phyloP scores from a whole-genome alignment of 768 basidiomycete genomes.

The Stropharia rugosoannulata region DNA sequence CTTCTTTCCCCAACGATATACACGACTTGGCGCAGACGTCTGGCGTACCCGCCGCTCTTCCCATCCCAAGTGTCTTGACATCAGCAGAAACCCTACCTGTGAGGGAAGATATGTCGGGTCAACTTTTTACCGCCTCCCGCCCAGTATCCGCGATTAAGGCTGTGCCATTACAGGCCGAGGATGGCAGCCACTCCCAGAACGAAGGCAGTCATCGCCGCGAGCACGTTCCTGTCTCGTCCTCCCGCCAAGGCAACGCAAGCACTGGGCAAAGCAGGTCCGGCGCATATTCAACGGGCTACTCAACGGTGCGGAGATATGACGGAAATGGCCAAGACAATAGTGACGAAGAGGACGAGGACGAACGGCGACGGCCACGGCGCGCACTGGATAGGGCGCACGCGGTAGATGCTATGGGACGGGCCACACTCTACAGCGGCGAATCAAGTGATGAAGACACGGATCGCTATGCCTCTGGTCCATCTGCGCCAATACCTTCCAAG shows the following conservation, averaged over 20 bases:
- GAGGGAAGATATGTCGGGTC: not conserved
- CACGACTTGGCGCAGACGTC: not conserved
- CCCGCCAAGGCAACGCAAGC: conserved; percentile 1
- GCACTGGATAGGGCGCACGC: conserved; percentile 11
- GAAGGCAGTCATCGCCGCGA: not conserved
- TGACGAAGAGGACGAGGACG: conserved; percentile 37
- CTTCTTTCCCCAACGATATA: not conserved
- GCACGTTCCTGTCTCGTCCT: conserved; percentile 5
- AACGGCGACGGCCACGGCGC: conserved; percentile 19
- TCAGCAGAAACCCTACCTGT: not conserved
- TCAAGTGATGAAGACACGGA: conserved; percentile 19
- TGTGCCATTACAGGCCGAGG: not conserved
- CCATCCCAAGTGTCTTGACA: not conserved
- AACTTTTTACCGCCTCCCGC: not conserved
- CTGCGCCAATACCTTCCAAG: not conserved
- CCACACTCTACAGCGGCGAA: conserved; percentile 2
- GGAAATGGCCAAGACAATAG: conserved; percentile 19
- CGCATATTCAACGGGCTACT: not conserved
- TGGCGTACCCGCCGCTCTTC: not conserved
- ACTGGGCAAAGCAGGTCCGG: not conserved
- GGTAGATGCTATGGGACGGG: conserved; percentile 6
- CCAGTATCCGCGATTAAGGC: conserved; percentile 1
- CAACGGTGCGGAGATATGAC: conserved; percentile 16
- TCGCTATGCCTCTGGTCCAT: conserved; percentile 11
- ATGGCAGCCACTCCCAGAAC: not conserved